Evolutionary conservation across 2,329 filamentous ascomycete genomes (phyloP), one percentile per base, ranked within the genome.

Genomic region (Botrytis galanthina): DNA sequence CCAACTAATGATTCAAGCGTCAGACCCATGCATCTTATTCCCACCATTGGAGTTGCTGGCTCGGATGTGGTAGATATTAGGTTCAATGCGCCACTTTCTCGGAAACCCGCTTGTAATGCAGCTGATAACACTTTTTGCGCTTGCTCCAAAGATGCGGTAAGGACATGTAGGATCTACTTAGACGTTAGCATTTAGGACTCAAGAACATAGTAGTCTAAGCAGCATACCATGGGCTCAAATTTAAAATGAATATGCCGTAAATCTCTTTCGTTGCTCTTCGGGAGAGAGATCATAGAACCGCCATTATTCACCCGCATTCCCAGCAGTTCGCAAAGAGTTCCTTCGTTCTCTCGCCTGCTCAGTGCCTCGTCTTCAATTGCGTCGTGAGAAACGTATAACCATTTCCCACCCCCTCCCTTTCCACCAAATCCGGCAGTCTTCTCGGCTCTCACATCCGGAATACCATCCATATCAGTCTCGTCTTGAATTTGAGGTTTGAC

Each of bases 351-450:
- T 10, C 70, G 71, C 59, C 26, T 67, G 64, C 16, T 54, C 42
- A 35, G 81, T 42, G 18, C 32, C n/a, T 57, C 71, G 10, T 26
- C 57, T 8, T 81, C 76, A 51, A 95, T 83, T 1, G 92, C 89
- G 77, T 93, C 90, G 83, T 98, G 95, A 71, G 93, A 95, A 71
- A 97, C 93, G 83, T 91, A 97, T 42, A 98, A 83, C 95, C 95
- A 98, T 73, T 86, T 86, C 16, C 95, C 92, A 16, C 91, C 94
- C 12, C 91, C 92, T 16, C 95, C 95, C 81, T 98, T 98, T 1
- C 94, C 95, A 0, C 94, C 94, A 1, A 91, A 87, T 5, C 90
- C 69, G 9, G 72, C 68, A 12, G 10, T 51, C n/a, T 73, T 60
- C 85, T 79, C 57, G 80, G 82, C 57, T 35, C 64, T 35, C 51